Evolutionary conservation across 208 protist genomes (phyloP).

Genomic region (Vickermania spadyakhi): DNA sequence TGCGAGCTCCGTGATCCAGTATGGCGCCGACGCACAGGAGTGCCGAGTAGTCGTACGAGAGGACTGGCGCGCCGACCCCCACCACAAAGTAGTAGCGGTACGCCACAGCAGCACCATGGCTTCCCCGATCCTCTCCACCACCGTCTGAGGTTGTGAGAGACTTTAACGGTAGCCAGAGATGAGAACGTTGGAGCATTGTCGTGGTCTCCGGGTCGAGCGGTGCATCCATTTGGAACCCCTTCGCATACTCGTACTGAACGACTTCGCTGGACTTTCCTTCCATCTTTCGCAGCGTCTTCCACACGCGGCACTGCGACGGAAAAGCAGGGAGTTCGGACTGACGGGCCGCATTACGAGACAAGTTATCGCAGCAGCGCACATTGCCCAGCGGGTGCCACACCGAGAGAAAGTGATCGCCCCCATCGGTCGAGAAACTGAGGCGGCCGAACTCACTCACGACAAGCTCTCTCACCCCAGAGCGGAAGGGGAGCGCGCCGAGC

Average conservation of each 20-base stretch:
- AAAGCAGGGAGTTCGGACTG: slow-evolving; percentile 14
- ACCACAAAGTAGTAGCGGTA: slow-evolving; percentile 2
- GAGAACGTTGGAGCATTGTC: background rate
- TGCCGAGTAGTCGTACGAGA: slow-evolving; percentile 4
- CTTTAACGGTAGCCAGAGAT: background rate
- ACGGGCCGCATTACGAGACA: slow-evolving; percentile 17
- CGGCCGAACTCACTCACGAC: slow-evolving; percentile 30
- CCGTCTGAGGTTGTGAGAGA: background rate
- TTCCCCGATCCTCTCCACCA: background rate
- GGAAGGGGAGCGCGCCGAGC: background rate
- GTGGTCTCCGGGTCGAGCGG: background rate
- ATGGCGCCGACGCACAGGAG: slow-evolving; percentile 53
- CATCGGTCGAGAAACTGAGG: slow-evolving; percentile 58
- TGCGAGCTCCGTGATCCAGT: background rate
- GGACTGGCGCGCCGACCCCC: background rate
- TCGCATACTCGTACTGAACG: background rate
- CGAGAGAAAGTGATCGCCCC: slow-evolving; percentile 29
- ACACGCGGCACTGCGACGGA: slow-evolving; percentile 2
- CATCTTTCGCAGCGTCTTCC: background rate
- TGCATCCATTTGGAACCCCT: background rate
- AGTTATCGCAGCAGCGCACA: slow-evolving; percentile 28
- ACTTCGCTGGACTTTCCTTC: background rate
- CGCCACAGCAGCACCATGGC: background rate
- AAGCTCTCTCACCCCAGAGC: slow-evolving; percentile 13
- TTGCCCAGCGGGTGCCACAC: slow-evolving; percentile 55